Conservation (phyloP, 371 early-diverging fungal genomes). For the Chytridium lagenaria region DNA sequence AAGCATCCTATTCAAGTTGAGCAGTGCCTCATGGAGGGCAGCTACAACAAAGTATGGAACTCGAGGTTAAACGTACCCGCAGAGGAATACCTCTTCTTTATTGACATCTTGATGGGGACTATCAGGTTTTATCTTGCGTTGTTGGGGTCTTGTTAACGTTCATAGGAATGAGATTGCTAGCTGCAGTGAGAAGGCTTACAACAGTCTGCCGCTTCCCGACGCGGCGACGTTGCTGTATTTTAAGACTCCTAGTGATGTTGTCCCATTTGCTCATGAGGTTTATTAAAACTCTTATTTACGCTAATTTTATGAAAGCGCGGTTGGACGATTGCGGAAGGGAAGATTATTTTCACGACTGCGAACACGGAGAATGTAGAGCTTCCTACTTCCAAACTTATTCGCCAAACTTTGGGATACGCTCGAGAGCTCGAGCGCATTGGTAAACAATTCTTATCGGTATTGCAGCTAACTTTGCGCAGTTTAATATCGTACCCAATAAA, state of each 20-base stretch:
- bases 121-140: slow-evolving; percentile 71
- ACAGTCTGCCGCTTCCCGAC: slow-evolving; percentile 81
- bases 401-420: slow-evolving; percentile 86
- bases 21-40: slow-evolving; percentile 93
- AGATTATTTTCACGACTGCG: slow-evolving; percentile 80
- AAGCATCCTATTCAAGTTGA: slow-evolving; percentile 87
- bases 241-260: slow-evolving; percentile 74
- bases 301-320: slow-evolving; percentile 59
- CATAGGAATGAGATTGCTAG: slow-evolving; percentile 90
- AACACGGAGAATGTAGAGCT: slow-evolving; percentile 63
- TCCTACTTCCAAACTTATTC: slow-evolving; percentile 82
- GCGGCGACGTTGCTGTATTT: slow-evolving; percentile 90
- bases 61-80: slow-evolving; percentile 85
- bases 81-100: slow-evolving; percentile 88
- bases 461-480: no score
- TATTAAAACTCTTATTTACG: background rate
- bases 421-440: slow-evolving; percentile 95
- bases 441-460: no score
- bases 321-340: slow-evolving; percentile 85
- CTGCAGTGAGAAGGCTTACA: slow-evolving; percentile 92
- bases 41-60: slow-evolving; percentile 95
- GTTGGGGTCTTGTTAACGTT: background rate
- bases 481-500: no score
- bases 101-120: slow-evolving; percentile 90
- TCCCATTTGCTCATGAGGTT: slow-evolving; percentile 80